Conservation (phyloP, 1,284 basidiomycete genomes). For the Cryptococcus wingfieldii region DNA sequence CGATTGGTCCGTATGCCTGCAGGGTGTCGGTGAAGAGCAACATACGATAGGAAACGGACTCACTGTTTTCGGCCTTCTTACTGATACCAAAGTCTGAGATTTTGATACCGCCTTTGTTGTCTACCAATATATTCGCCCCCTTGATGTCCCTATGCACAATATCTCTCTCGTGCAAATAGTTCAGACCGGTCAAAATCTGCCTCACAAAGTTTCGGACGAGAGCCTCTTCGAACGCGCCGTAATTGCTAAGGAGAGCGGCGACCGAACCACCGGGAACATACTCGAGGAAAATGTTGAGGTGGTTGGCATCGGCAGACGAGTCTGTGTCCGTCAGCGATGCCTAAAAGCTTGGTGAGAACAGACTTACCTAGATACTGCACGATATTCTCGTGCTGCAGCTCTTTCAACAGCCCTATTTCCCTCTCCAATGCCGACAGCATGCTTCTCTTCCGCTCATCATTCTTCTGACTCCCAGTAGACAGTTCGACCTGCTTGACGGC, state of each 20-base stretch:
- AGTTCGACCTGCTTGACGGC: constrained; percentile 99
- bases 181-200: constrained; percentile 86
- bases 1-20: constrained; percentile 74
- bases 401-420: constrained; percentile 94
- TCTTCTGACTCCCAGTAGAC: constrained; percentile 76
- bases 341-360: not conserved
- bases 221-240: constrained; percentile 94
- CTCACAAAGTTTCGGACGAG: constrained; percentile 91
- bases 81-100: constrained; percentile 99
- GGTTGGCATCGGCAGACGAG: constrained; percentile 79
- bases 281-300: constrained; percentile 96
- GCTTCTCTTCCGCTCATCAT: constrained; percentile 87
- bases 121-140: constrained; percentile 95
- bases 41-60: constrained; percentile 46
- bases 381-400: constrained; percentile 93
- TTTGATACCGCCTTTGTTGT: constrained; percentile 97
- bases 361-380: constrained; percentile 90
- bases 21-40: constrained; percentile 52
- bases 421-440: constrained; percentile 93
- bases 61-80: constrained; percentile 94
- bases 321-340: constrained; percentile 53
- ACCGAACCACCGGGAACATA: constrained; percentile 98
- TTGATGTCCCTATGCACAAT: constrained; percentile 99
- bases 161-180: constrained; percentile 87
- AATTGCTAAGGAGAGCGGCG: constrained; percentile 83